A percentile compares a stretch with the other conserved stretches of the same genome.
These are phyloP conservation scores for Geotrichum australiense DNA, from an alignment of 1,139 yeast genomes.

Conservation along the genomic window DNA sequence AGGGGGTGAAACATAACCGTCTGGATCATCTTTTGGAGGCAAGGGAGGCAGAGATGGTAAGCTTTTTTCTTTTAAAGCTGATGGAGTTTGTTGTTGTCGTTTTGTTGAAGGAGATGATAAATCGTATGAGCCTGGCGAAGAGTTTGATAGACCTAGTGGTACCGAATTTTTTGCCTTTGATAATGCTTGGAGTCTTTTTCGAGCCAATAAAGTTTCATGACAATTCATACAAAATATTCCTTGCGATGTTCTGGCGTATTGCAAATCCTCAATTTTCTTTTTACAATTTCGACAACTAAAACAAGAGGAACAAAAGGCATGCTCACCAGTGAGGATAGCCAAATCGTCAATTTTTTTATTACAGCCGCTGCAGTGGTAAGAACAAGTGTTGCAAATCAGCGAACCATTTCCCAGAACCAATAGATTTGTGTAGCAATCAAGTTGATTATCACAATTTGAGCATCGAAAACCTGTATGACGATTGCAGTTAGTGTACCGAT, in stretches of 20 bases:
- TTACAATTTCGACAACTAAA: slow-evolving; percentile 89
- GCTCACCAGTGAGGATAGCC: slow-evolving; percentile 92
- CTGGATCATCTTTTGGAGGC: slow-evolving; percentile 8
- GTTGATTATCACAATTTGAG: slow-evolving; percentile 66
- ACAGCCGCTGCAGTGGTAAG: slow-evolving; percentile 84
- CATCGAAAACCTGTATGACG: slow-evolving; percentile 52
- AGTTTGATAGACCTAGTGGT: slow-evolving; percentile 1
- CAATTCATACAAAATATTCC: slow-evolving; percentile 93
- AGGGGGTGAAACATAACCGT: slow-evolving; percentile 7
- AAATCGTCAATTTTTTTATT: slow-evolving; percentile 85
- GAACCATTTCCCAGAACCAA: slow-evolving; percentile 89
- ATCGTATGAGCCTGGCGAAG: slow-evolving; percentile 12
- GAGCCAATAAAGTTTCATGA: slow-evolving; percentile 75
- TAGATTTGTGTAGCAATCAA: slow-evolving; percentile 85
- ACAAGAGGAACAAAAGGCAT: slow-evolving; percentile 88
- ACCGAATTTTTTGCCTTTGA: slow-evolving; percentile 11
- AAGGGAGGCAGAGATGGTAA: slow-evolving; percentile 29
- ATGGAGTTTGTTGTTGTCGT: no score
- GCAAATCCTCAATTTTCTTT: slow-evolving; percentile 76
- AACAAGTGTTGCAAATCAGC: slow-evolving; percentile 82
- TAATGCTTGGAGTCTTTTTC: slow-evolving; percentile 36
- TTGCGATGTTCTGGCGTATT: slow-evolving; percentile 89
- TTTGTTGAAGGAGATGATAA: slow-evolving; percentile 1
- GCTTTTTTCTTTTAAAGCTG: slow-evolving; percentile 24
- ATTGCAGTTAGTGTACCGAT: neutral